Evolutionary conservation across 1,284 basidiomycete species (phyloP).

Genomic region (Ustilago trichophora): DNA sequence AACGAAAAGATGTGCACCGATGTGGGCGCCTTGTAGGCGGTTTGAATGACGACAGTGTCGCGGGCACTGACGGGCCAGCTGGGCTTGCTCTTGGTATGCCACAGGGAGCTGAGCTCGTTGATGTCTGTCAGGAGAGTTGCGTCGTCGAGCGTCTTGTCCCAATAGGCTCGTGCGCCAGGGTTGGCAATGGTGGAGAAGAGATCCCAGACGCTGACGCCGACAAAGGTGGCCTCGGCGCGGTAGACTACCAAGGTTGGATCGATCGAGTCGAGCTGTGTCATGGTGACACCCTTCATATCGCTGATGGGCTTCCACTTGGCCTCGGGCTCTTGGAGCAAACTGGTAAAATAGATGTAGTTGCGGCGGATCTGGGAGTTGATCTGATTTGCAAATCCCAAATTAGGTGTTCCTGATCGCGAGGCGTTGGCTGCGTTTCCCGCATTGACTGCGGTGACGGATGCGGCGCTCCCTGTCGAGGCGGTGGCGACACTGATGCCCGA

Average conservation of each 20-base stretch:
- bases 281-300: slow-evolving; percentile 85
- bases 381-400: slow-evolving; percentile 27
- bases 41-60: slow-evolving; percentile 88
- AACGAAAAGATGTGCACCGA: slow-evolving; percentile 96
- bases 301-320: slow-evolving; percentile 91
- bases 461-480: slow-evolving; percentile 35
- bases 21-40: slow-evolving; percentile 90
- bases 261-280: slow-evolving; percentile 87
- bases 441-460: slow-evolving; percentile 15
- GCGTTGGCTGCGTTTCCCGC: slow-evolving; percentile 64
- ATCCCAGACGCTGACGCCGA: slow-evolving; percentile 95
- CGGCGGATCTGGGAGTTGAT: slow-evolving; percentile 84
- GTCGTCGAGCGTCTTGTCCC: slow-evolving; percentile 92
- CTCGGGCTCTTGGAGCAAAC: slow-evolving; percentile 94
- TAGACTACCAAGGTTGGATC: slow-evolving; percentile 97
- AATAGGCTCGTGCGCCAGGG: slow-evolving; percentile 80
- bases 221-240: slow-evolving; percentile 95
- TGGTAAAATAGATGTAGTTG: slow-evolving; percentile 97
- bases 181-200: slow-evolving; percentile 87
- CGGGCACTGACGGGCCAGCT: slow-evolving; percentile 72
- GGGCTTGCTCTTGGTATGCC: slow-evolving; percentile 52
- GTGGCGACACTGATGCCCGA: slow-evolving; percentile 52
- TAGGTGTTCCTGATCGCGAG: slow-evolving; percentile 71
- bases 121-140: slow-evolving; percentile 83
- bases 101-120: slow-evolving; percentile 76